Evolutionary conservation across 2,329 filamentous ascomycete genomes (phyloP).

Genomic region (Bipolaris zeicola): DNA sequence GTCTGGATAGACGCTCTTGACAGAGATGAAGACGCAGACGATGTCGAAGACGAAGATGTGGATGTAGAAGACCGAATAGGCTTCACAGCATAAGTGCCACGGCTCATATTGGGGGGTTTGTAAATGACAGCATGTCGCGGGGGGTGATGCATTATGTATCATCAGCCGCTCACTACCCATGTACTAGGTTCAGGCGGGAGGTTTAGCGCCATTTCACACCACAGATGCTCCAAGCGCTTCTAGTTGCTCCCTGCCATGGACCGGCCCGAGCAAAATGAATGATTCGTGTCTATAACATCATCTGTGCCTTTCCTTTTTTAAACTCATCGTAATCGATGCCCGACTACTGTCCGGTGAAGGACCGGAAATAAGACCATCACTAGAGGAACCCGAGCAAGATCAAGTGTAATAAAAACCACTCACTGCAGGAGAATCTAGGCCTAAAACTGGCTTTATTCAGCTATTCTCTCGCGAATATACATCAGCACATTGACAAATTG

Average conservation of each 20-base stretch:
- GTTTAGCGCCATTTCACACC: conserved; percentile 25
- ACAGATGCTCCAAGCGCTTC: conserved; percentile 12
- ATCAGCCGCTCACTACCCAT: conserved; percentile 5
- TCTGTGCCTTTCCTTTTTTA: background rate
- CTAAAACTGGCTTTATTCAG: conserved; percentile 10
- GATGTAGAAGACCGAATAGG: conserved; percentile 31
- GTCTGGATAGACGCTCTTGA: conserved; percentile 33
- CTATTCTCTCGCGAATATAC: conserved; percentile 12
- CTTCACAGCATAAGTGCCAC: conserved; percentile 33
- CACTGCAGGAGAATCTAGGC: conserved; percentile 15
- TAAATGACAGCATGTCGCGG: conserved; percentile 43
- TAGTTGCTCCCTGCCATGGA: conserved; percentile 27
- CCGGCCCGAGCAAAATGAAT: conserved; percentile 24
- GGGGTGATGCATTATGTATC: conserved; percentile 46
- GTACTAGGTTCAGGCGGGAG: conserved; percentile 18
- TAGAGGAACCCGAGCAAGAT: conserved; percentile 30
- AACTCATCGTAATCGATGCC: background rate
- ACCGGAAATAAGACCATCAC: conserved; percentile 12
- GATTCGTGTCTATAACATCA: background rate
- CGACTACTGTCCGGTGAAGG: conserved; percentile 7
- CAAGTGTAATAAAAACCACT: conserved; percentile 15
- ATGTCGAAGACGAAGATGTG: conserved; percentile 34
- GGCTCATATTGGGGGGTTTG: conserved; percentile 44
- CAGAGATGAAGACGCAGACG: conserved; percentile 31
- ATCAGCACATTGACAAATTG: conserved; percentile 15